Base-by-base conservation (phyloP, 257 asterid genomes). In the Capsicum pubescens region DNA sequence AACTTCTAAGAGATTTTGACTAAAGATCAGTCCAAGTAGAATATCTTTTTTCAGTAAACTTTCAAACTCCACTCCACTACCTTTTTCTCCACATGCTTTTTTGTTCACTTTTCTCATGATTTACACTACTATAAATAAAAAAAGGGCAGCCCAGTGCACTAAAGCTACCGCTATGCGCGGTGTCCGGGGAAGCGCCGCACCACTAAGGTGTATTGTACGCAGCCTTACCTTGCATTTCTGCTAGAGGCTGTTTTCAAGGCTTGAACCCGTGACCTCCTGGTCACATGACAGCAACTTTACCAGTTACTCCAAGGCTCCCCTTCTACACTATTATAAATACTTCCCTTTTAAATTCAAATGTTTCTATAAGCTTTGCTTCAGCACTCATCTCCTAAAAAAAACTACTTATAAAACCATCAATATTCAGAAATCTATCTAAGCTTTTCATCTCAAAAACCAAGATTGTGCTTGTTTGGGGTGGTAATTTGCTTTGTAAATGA, bases 1-100 rank as follows among this genome's bases (percentile, higher is more conserved):
- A 5, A 63, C 39, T 63, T 10, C 7, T 26, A 63, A 63, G 42
- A 21, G 42, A 63, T 32, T 69, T 66, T 89, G 91, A 92, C 91
- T 90, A 87, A 81, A 69, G 90, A 89, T 89, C 66, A 85, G 90
- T 87, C 90, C 86, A 86, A 88, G 80, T 86, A 86, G 77, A 88
- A 86, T 79, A 84, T 89, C 93, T 91, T 91, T 82, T 93, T 91
- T 92, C 93, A 88, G 58, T 85, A 76, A 93, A 92, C 89, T 81
- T 88, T 89, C 94, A 88, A 86, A 59, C 50, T 79, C 48, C 56
- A 39, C 54, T 61, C 39, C 15, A 9, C 68, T 82, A 67, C 82
- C 76, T 88, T 85, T 64, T 88, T 82, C 87, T 90, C 92, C 92
- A 88, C 89, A 89, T 11, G 84, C 86, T 84, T 60, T 79, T 44